Evolutionary conservation across 176 grass and related monocot genomes (phyloP), one percentile per base, ranked within the genome.

Genomic region (Rhynchospora tenuis): DNA sequence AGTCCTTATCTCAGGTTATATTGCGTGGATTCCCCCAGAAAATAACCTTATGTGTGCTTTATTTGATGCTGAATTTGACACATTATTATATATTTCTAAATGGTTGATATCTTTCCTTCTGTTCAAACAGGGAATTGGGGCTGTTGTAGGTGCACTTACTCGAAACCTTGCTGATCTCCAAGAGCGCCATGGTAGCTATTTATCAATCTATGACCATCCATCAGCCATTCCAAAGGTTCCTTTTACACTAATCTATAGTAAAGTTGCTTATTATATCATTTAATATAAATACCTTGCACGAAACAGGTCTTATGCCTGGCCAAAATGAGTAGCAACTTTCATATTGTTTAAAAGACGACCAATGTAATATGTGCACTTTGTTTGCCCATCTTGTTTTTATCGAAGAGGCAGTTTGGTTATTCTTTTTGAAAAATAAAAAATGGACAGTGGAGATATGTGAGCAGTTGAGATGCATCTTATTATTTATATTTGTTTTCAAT

Each of bases 171-270:
- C 87, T 65, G 94, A 97, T 61, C 91, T 97, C 78, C 91, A 97
- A 83, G 94, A 89, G 71, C 83, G 38, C 66, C 89, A 93, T 84
- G 94, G 91, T 81, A 93, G 89, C 83, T 97, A 93, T 78, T 90
- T 97, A 27, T 97, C 94, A 69, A 97, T 97, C 87, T 97, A 93
- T 85, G 94, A 97, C 85, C 91, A 97, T 67, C 94, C 94, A 88
- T 78, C 91, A 62, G 73, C 85, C 84, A 84, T 86, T 73, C 91
- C 89, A 67, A 91, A 97, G 91, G 94, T 97, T 70, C 43, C 29
- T 27, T 44, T 89, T 14, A 81, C 68, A 68, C 59, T 17, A 83
- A 78, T 23, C 17, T 67, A 87, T 55, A 77, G 50, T 77, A 77
- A 11, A 17, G 24, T 56, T 77, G 2, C 33, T 76, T 55, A 54